Conservation (phyloP, 352 stramenopile species). For the Phytophthora uliginosa region DNA sequence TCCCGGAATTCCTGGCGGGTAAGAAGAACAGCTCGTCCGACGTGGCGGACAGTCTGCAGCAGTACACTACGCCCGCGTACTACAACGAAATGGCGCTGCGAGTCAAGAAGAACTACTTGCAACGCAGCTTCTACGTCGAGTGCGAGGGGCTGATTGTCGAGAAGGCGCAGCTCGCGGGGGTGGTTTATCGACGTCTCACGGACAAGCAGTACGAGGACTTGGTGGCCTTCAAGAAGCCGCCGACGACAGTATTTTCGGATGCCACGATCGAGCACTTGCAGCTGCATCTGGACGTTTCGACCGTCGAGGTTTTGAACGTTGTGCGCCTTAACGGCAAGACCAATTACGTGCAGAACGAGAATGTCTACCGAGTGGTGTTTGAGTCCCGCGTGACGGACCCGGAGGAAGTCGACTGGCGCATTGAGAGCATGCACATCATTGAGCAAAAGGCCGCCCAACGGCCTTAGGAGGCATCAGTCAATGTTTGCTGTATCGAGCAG, state of each 20-base stretch:
- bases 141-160: constrained; percentile 49
- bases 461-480: background rate
- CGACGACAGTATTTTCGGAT: background rate
- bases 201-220: constrained; percentile 47
- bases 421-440: constrained; percentile 44
- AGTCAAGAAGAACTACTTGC: constrained; percentile 57
- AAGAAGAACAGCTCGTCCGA: constrained; percentile 36
- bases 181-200: constrained; percentile 52
- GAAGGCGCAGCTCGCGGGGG: constrained; percentile 38
- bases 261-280: constrained; percentile 51
- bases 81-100: constrained; percentile 53
- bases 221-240: constrained; percentile 25
- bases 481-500: no score
- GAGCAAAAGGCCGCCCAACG: constrained; percentile 27
- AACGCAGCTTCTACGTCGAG: constrained; percentile 49
- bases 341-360: constrained; percentile 40
- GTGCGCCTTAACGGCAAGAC: constrained; percentile 28
- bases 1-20: constrained; percentile 44
- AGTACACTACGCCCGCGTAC: constrained; percentile 32
- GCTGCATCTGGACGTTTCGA: constrained; percentile 49
- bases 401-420: constrained; percentile 75
- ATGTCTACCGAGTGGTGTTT: constrained; percentile 51
- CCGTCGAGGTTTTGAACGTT: constrained; percentile 53
- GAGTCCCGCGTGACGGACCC: constrained; percentile 67
- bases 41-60: constrained; percentile 27